Conservation (phyloP, 148 eudicot species). For the Beta vulgaris region DNA sequence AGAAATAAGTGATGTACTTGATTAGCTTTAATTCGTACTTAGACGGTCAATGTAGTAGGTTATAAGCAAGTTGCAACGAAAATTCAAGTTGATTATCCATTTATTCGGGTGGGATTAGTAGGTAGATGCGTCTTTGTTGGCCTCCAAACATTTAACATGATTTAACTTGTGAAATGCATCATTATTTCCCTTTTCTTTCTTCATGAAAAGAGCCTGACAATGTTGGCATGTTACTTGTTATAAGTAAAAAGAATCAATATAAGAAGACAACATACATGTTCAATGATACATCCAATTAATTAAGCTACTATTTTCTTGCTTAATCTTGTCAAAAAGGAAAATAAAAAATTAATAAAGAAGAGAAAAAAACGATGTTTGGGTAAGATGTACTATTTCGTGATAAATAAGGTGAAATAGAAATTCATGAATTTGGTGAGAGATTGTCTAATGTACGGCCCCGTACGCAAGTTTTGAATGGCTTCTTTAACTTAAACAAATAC, state of each 20-base stretch:
- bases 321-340: background rate
- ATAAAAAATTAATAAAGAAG: background rate
- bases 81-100: too few species aligned
- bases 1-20: too few species aligned
- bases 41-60: too few species aligned
- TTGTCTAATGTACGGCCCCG: slow-evolving; percentile 22
- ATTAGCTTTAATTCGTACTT: too few species aligned
- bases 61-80: too few species aligned
- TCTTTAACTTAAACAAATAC: background rate
- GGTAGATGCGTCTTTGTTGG: background rate
- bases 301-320: slow-evolving; percentile 3
- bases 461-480: slow-evolving; percentile 17
- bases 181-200: background rate
- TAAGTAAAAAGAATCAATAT: background rate
- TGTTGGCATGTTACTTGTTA: background rate
- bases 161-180: background rate
- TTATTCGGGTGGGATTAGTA: background rate
- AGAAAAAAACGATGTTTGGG: background rate
- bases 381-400: background rate
- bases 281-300: background rate
- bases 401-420: background rate
- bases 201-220: background rate
- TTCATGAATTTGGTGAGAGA: background rate
- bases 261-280: background rate
- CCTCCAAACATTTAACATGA: background rate